phyloP scores from a whole-genome alignment of 306 rosid species.

The Boehmeria nivea region DNA sequence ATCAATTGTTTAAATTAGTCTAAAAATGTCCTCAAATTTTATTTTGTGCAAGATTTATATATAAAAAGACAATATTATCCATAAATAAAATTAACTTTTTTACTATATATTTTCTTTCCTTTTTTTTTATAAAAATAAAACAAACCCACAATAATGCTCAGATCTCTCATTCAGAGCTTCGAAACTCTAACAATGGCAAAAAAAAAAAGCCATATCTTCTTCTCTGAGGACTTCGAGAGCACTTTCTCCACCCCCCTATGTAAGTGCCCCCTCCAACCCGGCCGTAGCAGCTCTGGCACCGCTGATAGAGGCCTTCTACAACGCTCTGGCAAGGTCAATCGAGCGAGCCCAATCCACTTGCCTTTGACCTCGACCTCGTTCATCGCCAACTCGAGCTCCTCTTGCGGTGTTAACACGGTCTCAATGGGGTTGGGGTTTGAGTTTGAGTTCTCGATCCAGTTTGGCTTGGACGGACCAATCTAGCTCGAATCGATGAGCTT shows the following conservation, averaged over 20 bases:
- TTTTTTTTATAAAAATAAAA: too few species aligned
- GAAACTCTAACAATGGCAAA: constrained; percentile 28
- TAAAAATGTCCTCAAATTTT: too few species aligned
- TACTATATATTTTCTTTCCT: too few species aligned
- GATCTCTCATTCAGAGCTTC: constrained; percentile 9
- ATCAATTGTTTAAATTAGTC: too few species aligned
- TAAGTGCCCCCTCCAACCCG: constrained; percentile 97
- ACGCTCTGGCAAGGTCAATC: too few species aligned
- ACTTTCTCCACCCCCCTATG: constrained; percentile 88
- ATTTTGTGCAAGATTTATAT: too few species aligned
- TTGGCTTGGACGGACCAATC: constrained; percentile 35
- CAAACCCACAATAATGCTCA: background rate
- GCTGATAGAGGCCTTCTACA: constrained; percentile 64
- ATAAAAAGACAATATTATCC: too few species aligned
- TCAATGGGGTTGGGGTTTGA: constrained; percentile 50
- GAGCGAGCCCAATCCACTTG: constrained; percentile 95
- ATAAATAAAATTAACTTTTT: too few species aligned
- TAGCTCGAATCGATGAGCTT: constrained; percentile 71
- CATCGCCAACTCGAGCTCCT: constrained; percentile 15
- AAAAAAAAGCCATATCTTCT: constrained; percentile 6
- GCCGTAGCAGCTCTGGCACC: constrained; percentile 36
- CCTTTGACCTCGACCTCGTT: constrained; percentile 37
- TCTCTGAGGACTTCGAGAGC: constrained; percentile 64
- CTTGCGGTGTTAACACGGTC: constrained; percentile 12
- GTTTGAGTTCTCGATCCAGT: constrained; percentile 84